Evolutionary conservation across 306 rosid genomes (phyloP), one percentile per base, ranked within the genome.

Genomic region (Ceratonia siliqua): DNA sequence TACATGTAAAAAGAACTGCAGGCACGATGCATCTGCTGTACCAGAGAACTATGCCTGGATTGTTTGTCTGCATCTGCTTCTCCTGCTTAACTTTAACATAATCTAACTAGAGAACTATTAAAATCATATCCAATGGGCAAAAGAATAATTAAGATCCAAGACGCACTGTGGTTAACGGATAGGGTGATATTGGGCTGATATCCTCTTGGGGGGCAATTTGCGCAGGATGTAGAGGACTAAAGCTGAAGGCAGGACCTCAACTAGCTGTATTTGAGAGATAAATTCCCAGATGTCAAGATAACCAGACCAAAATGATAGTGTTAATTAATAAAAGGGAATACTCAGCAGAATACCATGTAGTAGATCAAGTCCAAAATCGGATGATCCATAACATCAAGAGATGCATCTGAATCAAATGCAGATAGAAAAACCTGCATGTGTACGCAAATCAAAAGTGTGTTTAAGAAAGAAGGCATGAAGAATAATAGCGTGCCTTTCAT

Each of bases 211-310:
- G 18, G 96, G 96, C 80, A 90, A 77, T 80, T 90, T 90, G 54
- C 96, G 91, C 66, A 90, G 76, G 79, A 90, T 90, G 84, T 78
- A 90, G 45, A 90, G 92, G 30, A 90, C 96, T 5, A 90, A 82
- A 20, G 96, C 96, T 35, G 96, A 88, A 75, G 96, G 96, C 54
- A 90, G 80, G 75, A 90, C 83, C 84, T 90, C 96, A 28, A 90
- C 96, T 77, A 88, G 74, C 96, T 90, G 85, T 79, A 14, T 55
- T 72, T 42, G 70, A 79, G 22, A 30, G 77, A 77, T n/a, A 65
- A 72, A 6, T 25, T 43, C 33, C 30, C 62, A 68, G 53, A 27
- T 56, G 66, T 21, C 7, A 57, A 21, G n/a, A 48, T 38, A 20
- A 73, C 12, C 17, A 33, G 27, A 4, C 35, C 18, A 49, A 70